These are phyloP conservation scores for Tetraselmis chui DNA, from an alignment of 139 green algal genomes.

Conservation along the genomic window DNA sequence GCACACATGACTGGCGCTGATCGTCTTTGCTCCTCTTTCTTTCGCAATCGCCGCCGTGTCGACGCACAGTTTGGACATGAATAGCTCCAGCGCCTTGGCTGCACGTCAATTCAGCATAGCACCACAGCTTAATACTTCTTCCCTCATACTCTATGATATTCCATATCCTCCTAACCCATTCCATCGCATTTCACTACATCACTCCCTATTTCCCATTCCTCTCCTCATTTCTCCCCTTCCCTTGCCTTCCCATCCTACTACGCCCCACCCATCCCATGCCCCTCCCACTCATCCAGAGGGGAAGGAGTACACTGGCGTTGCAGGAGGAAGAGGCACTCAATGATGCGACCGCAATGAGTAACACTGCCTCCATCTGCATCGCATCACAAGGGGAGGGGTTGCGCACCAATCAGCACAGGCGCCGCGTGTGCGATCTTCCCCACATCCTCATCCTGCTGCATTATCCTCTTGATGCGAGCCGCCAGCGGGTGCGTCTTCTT, in stretches of 20 bases:
- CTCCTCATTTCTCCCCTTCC: too few species aligned
- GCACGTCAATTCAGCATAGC: constrained; percentile 8
- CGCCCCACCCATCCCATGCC: too few species aligned
- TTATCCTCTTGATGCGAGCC: constrained; percentile 84
- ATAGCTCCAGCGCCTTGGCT: constrained; percentile 84
- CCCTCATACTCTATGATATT: not conserved
- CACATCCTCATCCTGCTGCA: constrained; percentile 93
- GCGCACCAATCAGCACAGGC: constrained; percentile 77
- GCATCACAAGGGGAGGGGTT: not conserved
- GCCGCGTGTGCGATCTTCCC: constrained; percentile 87
- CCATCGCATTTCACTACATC: not conserved
- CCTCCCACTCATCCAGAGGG: too few species aligned
- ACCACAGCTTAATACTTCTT: not conserved
- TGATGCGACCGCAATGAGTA: constrained; percentile 4
- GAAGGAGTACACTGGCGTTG: not conserved
- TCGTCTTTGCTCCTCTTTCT: constrained; percentile 54
- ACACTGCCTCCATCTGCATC: not conserved
- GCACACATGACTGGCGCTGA: constrained; percentile 75
- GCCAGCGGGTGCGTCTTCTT: constrained; percentile 49
- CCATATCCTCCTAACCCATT: not conserved
- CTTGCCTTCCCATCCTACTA: too few species aligned
- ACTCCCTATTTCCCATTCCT: too few species aligned
- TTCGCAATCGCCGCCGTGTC: constrained; percentile 48
- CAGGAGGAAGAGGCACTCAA: not conserved
- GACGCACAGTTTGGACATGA: constrained; percentile 65